Evolutionary conservation across 345 rosid genomes (phyloP).

Genomic region (Eucalyptus erythrocorys): DNA sequence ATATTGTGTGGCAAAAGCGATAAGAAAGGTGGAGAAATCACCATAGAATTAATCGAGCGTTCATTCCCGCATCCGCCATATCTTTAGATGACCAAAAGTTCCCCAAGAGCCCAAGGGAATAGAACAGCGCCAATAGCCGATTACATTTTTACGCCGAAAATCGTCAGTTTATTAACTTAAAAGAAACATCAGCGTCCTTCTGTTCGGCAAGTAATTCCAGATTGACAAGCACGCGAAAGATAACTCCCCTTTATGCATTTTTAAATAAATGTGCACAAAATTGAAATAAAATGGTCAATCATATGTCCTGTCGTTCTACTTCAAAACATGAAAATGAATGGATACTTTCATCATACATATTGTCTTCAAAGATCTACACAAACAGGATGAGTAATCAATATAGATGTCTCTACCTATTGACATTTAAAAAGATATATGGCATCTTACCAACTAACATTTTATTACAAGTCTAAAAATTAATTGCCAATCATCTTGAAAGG

Average conservation of each 20-base stretch:
- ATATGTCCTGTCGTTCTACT: background rate
- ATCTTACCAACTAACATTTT: no score
- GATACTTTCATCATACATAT: background rate
- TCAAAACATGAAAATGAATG: background rate
- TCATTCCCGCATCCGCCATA: background rate
- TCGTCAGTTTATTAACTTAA: no score
- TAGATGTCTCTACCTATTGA: background rate
- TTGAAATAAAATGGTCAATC: background rate
- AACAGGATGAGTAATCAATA: background rate
- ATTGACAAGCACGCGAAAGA: no score
- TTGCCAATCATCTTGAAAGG: background rate
- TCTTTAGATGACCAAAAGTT: no score
- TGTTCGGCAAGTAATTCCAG: no score
- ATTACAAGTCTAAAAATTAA: no score
- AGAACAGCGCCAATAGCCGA: no score
- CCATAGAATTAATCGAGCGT: background rate
- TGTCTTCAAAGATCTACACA: background rate
- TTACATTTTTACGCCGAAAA: rapidly evolving
- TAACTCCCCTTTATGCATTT: background rate
- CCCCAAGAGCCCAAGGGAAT: no score
- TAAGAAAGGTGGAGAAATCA: background rate
- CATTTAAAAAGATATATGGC: background rate
- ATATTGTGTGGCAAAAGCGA: background rate
- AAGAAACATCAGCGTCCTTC: no score
- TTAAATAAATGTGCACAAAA: background rate